Evolutionary conservation across 805 yeast species (phyloP), one percentile per base, ranked within the genome.

Genomic region (Wickerhamiella spandovensis): DNA sequence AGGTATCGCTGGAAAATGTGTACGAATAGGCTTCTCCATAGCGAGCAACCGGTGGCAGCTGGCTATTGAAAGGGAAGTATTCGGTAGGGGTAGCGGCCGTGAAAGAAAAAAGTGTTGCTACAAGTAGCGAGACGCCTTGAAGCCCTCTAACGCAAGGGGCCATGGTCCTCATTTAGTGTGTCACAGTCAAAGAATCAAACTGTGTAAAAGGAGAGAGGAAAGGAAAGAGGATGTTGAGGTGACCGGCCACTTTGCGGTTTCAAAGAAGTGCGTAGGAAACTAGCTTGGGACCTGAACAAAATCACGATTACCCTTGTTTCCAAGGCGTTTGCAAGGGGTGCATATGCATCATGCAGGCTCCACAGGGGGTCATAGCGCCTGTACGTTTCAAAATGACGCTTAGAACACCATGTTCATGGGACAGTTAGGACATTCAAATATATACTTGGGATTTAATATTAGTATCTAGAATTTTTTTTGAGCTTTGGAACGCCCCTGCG

Each of bases 41-140:
- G 51, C 94, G 73, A 4, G 95, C 97, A 13, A 92, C 85, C 32
- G 87, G 82, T 5, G 97, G 97, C 21, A 81, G 72, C 67, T 90
- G 98, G 62, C 79, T 79, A 55, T 75, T 67, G 62, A 88, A 78
- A n/a, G 95, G 89, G 70, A 82, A 85, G 44, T 84, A 84, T 39
- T 74, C 71, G 48, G 72, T 70, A 5, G 85, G 80, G 37, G 74
- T 67, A 12, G 78, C 76, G 45, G 51, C 54, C 39, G 54, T 56
- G 23, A 51, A 42, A 10, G 58, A 51, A 20, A 52, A 44, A 41
- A 54, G 17, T 20, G 20, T 35, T 35, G 39, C 39, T 5, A 35
- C 15, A 9, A 35, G 39, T 5, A 35, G 39, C 17, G 20, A 8
- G 4, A 15, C 39, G 20, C 17, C 20, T 15, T 9, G 20, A 35